phyloP scores from a whole-genome alignment of 495 filamentous ascomycete species.

The Aspergillus baeticus region DNA sequence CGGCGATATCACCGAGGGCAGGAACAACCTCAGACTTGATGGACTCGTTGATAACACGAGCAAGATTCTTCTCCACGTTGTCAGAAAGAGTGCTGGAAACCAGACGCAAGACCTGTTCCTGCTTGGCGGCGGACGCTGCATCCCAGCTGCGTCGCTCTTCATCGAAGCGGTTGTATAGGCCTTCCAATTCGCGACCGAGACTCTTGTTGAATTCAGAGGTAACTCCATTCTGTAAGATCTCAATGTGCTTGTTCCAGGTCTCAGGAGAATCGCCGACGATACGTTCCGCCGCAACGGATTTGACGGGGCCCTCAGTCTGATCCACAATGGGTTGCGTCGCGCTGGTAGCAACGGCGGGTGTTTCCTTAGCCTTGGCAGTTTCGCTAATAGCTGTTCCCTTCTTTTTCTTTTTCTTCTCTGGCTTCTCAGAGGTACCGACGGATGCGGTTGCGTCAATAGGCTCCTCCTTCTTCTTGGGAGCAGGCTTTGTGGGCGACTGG shows the following conservation, averaged over 20 bases:
- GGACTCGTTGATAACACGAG: conserved; percentile 64
- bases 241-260: conserved; percentile 50
- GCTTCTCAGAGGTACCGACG: conserved; percentile 42
- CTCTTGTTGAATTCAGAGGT: conserved; percentile 55
- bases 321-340: conserved; percentile 13
- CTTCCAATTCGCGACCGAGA: conserved; percentile 56
- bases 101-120: conserved; percentile 78
- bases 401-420: conserved; percentile 61
- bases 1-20: conserved; percentile 47
- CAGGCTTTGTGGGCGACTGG: conserved; percentile 41
- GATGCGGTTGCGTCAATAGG: conserved; percentile 29
- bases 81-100: conserved; percentile 85
- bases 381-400: conserved; percentile 44
- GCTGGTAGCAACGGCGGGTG: conserved; percentile 12
- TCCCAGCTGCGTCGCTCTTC: conserved; percentile 64
- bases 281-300: conserved; percentile 9
- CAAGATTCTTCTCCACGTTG: conserved; percentile 81
- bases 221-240: conserved; percentile 54
- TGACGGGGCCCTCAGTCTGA: conserved; percentile 8
- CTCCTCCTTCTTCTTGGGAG: conserved; percentile 42
- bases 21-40: conserved; percentile 67
- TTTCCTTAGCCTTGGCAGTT: conserved; percentile 28
- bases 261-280: conserved; percentile 30
- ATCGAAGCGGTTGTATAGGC: conserved; percentile 60
- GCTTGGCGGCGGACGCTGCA: conserved; percentile 64